Evolutionary conservation across 2,329 filamentous ascomycete species (phyloP), one percentile per base, ranked within the genome.

Genomic region (Colletotrichum simmondsii): DNA sequence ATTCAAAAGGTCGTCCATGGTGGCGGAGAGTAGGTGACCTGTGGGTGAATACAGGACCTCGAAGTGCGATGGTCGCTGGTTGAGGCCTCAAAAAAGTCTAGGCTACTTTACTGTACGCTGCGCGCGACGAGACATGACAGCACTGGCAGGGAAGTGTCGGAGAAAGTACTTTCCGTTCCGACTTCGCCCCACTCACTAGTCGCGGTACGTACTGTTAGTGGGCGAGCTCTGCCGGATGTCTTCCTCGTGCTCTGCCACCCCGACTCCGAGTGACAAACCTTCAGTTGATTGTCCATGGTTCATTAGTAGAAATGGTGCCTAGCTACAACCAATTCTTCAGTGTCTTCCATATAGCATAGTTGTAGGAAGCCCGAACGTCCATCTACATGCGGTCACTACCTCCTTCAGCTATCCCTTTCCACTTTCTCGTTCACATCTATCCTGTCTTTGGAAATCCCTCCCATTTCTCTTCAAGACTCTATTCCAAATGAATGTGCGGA

Each of bases 1-100:
- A 78, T 94, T 94, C 82, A 94, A 91, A 77, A 99, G 89, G 80
- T 98, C 96, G 81, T 97, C 71, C 95, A 98, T 97, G 76, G 78
- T 81, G 66, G 30, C 53, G 32, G 63, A 19, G 19, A 49, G n/a
- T 22, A 42, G 62, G 28, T 16, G 52, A 54, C 62, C 52, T 26
- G 32, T 30, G 19, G 24, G 54, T 58, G 61, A 49, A 14, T 56
- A 52, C 67, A 24, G 42, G 30, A 69, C 58, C 65, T 63, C 52
- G 8, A n/a, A 46, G 6, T 26, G 56, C 26, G 42, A 60, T 64
- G 59, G 65, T 68, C 69, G 12, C 69, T 68, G 42, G 42, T 49
- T 49, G 52, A 68, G 57, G 68, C 64, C 65, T 46, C 46, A 26
- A 63, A 72, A 72, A 68, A 54, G 59, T 72, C 26, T 26, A 42